Evolutionary conservation across 305 asterid species (phyloP).

Genomic region (Fraxinus latifolia): DNA sequence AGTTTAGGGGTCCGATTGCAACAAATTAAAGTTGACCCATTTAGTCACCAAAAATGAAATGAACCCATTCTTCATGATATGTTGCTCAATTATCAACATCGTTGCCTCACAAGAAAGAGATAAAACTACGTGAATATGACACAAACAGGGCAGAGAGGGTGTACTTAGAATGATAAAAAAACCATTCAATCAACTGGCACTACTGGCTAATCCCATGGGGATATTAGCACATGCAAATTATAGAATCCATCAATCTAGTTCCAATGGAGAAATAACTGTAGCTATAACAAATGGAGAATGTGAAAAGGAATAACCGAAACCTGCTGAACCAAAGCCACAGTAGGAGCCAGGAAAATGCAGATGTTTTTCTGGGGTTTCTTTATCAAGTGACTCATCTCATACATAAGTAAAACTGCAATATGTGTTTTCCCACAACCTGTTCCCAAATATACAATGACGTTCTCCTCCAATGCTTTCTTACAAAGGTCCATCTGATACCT

Average conservation of each 20-base stretch:
- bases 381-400: slow-evolving; percentile 87
- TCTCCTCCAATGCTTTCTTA: slow-evolving; percentile 81
- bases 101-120: slow-evolving; percentile 1
- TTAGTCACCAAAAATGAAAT: neutral
- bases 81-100: neutral
- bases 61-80: neutral
- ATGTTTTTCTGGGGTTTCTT: slow-evolving; percentile 79
- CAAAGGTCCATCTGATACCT: slow-evolving; percentile 95
- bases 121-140: neutral
- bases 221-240: slow-evolving; percentile 1
- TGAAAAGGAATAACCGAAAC: slow-evolving; percentile 36
- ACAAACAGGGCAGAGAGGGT: neutral
- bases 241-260: neutral
- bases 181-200: neutral
- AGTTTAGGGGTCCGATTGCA: neutral
- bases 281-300: slow-evolving; percentile 13
- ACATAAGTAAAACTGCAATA: slow-evolving; percentile 82
- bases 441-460: slow-evolving; percentile 73
- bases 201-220: slow-evolving; percentile 7
- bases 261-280: neutral
- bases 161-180: neutral
- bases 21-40: neutral
- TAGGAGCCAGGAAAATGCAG: slow-evolving; percentile 94
- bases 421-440: slow-evolving; percentile 99
- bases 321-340: slow-evolving; percentile 97